Evolutionary conservation across 176 grass and related monocot genomes (phyloP), one percentile per base, ranked within the genome.

Genomic region (Pontederia crassipes): DNA sequence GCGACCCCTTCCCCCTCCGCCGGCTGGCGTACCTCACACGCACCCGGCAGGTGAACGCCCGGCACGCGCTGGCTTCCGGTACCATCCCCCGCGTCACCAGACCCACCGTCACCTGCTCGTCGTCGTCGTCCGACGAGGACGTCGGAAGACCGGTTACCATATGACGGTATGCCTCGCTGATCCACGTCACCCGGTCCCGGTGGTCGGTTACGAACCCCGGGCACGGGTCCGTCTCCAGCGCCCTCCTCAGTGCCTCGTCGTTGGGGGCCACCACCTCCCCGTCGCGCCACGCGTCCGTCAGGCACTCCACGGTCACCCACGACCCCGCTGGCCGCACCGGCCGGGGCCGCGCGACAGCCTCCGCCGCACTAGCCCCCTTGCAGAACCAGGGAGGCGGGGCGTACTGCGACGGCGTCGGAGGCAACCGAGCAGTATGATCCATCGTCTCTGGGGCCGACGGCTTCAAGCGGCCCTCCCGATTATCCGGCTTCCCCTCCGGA

Each of bases 111-210:
- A 78, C 57, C 46, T 76, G 66, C 47, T 81, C 77, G 9, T 28
- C 60, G 10, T 57, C 16, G 14, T 54, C 61, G 8, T 8, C 12
- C 26, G 18, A 11, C 14, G 14, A 9, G 27, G 12, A 11, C 60
- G 12, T 12, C 8, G 12, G 20, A 17, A 11, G 4, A 4, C 17
- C 69, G 9, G 49, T 54, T 10, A 79, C 80, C 47, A 73, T 72
- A 0, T 66, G 64, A 29, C 15, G 52, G 66, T 82, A 90, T 28
- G 75, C 74, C 6, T 58, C 62, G 72, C 87, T 95, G 32, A 9
- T 57, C 91, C 86, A 95, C 13, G 72, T 82, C 59, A 95, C 69
- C 28, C 83, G 78, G 8, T 81, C 80, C 80, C 80, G 87, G 68
- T 70, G 71, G 72, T 95, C 83, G 1, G 86, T 87, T 9, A 77